Base-by-base conservation (phyloP, 2,329 filamentous ascomycete species). In the Aspergillus fischeri region DNA sequence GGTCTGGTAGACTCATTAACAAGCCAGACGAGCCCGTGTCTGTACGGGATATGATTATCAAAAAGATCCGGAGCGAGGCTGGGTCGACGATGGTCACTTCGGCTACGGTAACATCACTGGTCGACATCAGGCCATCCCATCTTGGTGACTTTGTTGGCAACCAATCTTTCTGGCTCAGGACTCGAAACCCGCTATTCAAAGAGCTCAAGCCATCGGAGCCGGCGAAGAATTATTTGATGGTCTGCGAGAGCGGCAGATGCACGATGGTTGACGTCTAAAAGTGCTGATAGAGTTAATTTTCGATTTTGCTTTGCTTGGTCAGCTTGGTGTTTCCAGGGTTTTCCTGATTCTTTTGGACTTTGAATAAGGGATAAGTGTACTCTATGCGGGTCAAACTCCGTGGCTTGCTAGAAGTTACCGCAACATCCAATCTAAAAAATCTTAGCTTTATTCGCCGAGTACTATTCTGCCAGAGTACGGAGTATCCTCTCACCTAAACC, bases 231-330 rank as follows among this genome's bases (percentile, higher is more conserved):
- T 70, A 74, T 54, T 49, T 77, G 35, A 61, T 75, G 52, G 57
- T 76, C 25, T 77, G 75, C 51, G 74, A 77, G 62, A 58, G 61
- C 3, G 74, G 74, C 1, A 63, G 58, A 27, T 77, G 75, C 65
- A 65, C 61, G 50, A 70, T 54, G 5, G 64, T 76, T 44, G 70
- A 77, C 65, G 49, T 77, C 11, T 72, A 63, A 59, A 52, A 41
- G 24, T 50, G 38, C 41, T 20, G 6, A 29, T 47, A 42, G 32
- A 24, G n/a, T 20, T 28, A 45, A 11, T n/a, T 27, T 14, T 44
- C 8, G 24, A 17, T 17, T 38, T 45, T 38, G 20, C 41, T 45
- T n/a, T 53, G 11, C 42, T 21, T 45, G 27, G 28, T 38, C n/a
- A 7, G 49, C 42, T 45, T 45, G 42, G 32, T 38, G 14, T 35